Evolutionary conservation across 2,329 filamentous ascomycete species (phyloP), one percentile per base, ranked within the genome.

Genomic region (Ascochyta viciae-villosae): DNA sequence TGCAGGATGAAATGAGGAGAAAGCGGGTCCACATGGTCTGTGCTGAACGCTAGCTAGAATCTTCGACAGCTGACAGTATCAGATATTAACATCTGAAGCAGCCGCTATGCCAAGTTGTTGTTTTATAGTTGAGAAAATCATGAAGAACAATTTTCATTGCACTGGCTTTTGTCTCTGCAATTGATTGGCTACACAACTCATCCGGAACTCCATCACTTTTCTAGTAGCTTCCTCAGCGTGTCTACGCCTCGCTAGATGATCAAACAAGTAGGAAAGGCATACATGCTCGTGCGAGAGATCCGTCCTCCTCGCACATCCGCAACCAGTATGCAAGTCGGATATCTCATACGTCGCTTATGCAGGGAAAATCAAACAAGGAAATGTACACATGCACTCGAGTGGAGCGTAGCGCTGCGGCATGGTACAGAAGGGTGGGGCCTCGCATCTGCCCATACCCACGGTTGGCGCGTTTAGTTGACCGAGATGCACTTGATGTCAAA

Each of bases 401-500:
- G 71, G 71, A 68, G 68, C 57, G 38, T 54, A 39, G 46, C 53
- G 51, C 19, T 19, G 50, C 62, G 52, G 60, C 61, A 59, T 66
- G 68, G 63, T 68, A 29, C 62, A 68, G 63, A 49, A 54, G 62
- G 62, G 68, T 65, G 59, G 53, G 43, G 23, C 68, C 59, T 55
- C 31, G 31, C 16, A 7, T 38, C 22, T 9, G 53, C 58, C 39
- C 62, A 57, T 54, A 55, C 60, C 44, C 31, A 53, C 42, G 41
- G 42, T 54, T 22, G 39, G 42, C 3, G 23, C 23, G 48, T 71
- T 66, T 80, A 81, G 66, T 77, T 76, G 66, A 83, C 74, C 49
- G 78, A 77, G 50, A 83, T 73, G 55, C 80, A 74, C 78, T 83
- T 83, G 73, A 83, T 76, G 77, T 99, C 96, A 77, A 99, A 99